Conservation (phyloP, 176 grass and related monocot genomes). For the Melocanna baccifera region DNA sequence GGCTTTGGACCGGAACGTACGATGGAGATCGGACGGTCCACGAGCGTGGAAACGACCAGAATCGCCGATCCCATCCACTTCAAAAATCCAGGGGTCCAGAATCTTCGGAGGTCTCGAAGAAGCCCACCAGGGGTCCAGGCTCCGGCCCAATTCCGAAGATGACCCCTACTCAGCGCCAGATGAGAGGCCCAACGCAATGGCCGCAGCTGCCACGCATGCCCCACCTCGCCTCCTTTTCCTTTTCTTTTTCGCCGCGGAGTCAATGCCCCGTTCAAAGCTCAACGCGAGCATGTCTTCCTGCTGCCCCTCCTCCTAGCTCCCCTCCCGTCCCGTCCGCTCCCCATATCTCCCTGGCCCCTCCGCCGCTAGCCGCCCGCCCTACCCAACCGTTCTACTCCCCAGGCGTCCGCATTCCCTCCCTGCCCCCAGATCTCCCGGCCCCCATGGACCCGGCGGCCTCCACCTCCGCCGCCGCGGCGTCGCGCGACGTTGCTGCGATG, state of each 20-base stretch:
- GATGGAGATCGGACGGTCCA: too few relatives aligned
- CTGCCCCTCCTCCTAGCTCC: not conserved
- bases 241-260: slow-evolving; percentile 31
- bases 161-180: not conserved
- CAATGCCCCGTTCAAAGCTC: slow-evolving; percentile 51
- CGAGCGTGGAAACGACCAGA: too few relatives aligned
- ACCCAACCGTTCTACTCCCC: too few relatives aligned
- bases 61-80: too few relatives aligned
- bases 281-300: slow-evolving; percentile 43
- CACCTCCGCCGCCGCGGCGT: not conserved
- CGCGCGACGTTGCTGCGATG: slow-evolving; percentile 48
- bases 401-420: slow-evolving; percentile 26
- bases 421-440: slow-evolving; percentile 12
- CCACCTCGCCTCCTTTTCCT: not conserved
- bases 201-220: not conserved
- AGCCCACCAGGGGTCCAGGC: not conserved
- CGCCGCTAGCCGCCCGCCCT: not conserved
- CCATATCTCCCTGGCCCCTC: not conserved
- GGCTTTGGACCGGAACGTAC: too few relatives aligned
- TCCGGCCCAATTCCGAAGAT: not conserved
- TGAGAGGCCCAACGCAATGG: not conserved
- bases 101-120: not conserved
- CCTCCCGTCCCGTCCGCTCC: slow-evolving; percentile 1
- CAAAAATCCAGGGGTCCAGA: not conserved
- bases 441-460: slow-evolving; percentile 22